Conservation (phyloP, 495 filamentous ascomycete species). For the Penicillium dipodomyicola region DNA sequence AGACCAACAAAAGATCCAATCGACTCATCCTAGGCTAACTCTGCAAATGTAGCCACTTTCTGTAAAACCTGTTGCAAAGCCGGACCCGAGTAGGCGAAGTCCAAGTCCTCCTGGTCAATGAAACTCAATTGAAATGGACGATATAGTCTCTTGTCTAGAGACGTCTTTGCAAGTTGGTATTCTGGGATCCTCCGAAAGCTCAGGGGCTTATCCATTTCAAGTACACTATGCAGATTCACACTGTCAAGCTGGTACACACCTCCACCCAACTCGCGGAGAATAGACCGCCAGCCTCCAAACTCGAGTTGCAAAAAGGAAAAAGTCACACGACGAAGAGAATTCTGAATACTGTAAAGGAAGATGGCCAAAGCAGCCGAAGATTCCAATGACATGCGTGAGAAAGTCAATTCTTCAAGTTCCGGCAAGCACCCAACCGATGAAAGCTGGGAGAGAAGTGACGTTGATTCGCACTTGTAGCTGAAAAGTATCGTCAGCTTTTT, state of each 20-base stretch:
- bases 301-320: background rate
- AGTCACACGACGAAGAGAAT: background rate
- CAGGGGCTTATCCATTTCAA: background rate
- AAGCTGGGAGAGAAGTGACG: background rate
- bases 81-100: background rate
- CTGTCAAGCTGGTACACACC: background rate
- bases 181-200: background rate
- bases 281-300: background rate
- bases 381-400: background rate
- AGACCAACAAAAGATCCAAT: background rate
- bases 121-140: background rate
- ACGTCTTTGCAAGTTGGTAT: background rate
- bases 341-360: background rate
- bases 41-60: background rate
- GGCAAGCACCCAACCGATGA: background rate
- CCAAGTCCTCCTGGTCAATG: background rate
- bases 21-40: background rate
- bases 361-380: background rate
- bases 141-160: background rate
- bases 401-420: background rate
- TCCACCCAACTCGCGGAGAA: background rate
- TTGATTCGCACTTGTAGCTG: background rate
- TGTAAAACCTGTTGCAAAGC: background rate
- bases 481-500: background rate
- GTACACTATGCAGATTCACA: background rate